Percentiles rank a stretch among this genome's conserved stretches.
These are phyloP conservation scores for Rosa chinensis DNA, from an alignment of 306 rosid species.

Conservation along the genomic window DNA sequence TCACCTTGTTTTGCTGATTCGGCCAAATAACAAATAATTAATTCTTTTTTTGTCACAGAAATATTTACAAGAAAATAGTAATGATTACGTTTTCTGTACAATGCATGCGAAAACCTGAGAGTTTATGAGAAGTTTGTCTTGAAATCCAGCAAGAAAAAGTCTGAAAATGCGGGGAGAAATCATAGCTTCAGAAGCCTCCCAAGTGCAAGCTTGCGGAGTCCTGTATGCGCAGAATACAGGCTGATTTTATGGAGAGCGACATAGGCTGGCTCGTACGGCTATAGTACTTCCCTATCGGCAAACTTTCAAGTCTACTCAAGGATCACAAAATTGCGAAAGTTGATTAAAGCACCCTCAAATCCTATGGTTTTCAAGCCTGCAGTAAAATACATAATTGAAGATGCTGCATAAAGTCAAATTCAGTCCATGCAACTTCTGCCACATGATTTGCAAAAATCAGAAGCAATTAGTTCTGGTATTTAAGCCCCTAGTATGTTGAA, in stretches of 20 bases:
- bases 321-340: not conserved
- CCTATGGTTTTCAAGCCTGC: constrained; percentile 1
- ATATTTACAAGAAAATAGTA: no score
- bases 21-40: no score
- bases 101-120: no score
- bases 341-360: not conserved
- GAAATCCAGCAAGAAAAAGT: no score
- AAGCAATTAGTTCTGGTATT: constrained; percentile 31
- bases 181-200: no score
- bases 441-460: constrained; percentile 17
- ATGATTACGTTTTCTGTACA: no score
- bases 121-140: no score
- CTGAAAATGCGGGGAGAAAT: no score
- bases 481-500: constrained; percentile 35
- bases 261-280: not conserved
- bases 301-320: not conserved
- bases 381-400: not conserved
- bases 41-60: no score
- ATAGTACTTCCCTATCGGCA: not conserved
- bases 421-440: not conserved
- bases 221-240: not conserved
- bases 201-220: no score
- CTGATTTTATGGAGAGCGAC: not conserved
- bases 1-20: no score
- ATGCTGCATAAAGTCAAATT: not conserved